Evolutionary conservation across 805 yeast species (phyloP).

Genomic region (Lachancea lanzarotensis): DNA sequence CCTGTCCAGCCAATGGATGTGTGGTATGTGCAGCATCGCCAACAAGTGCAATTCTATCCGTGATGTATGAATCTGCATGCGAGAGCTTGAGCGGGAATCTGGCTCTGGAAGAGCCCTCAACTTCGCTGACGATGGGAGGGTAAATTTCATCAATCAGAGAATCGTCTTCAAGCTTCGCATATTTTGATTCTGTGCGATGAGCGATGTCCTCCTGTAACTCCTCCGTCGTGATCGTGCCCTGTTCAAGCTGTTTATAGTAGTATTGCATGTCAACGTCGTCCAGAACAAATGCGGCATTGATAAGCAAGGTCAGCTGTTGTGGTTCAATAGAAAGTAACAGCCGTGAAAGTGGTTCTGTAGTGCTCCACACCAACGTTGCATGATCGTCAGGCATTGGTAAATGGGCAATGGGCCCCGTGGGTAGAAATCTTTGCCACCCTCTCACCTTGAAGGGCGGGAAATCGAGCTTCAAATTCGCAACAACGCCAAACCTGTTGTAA

Average conservation of each 20-base stretch:
- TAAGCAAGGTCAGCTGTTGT: slow-evolving; percentile 56
- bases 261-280: slow-evolving; percentile 70
- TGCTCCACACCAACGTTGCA: slow-evolving; percentile 94
- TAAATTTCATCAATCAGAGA: slow-evolving; percentile 49
- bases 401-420: slow-evolving; percentile 89
- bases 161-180: slow-evolving; percentile 28
- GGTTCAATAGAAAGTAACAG: slow-evolving; percentile 53
- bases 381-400: slow-evolving; percentile 80
- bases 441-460: slow-evolving; percentile 72
- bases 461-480: slow-evolving; percentile 74
- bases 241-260: slow-evolving; percentile 42
- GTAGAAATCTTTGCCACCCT: slow-evolving; percentile 82
- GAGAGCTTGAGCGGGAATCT: slow-evolving; percentile 81
- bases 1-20: slow-evolving; percentile 97
- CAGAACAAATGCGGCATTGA: slow-evolving; percentile 83
- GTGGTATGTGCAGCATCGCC: slow-evolving; percentile 99
- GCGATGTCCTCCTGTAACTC: slow-evolving; percentile 59
- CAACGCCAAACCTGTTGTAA: slow-evolving; percentile 85
- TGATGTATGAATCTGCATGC: slow-evolving; percentile 85
- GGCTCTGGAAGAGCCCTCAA: slow-evolving; percentile 65
- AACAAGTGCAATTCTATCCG: slow-evolving; percentile 80
- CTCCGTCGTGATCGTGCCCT: slow-evolving; percentile 33
- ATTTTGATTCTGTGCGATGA: slow-evolving; percentile 50
- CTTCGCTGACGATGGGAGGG: slow-evolving; percentile 60
- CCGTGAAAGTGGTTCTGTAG: slow-evolving; percentile 67